Conservation (phyloP, 75 land plant genomes). For the Picea glauca region DNA sequence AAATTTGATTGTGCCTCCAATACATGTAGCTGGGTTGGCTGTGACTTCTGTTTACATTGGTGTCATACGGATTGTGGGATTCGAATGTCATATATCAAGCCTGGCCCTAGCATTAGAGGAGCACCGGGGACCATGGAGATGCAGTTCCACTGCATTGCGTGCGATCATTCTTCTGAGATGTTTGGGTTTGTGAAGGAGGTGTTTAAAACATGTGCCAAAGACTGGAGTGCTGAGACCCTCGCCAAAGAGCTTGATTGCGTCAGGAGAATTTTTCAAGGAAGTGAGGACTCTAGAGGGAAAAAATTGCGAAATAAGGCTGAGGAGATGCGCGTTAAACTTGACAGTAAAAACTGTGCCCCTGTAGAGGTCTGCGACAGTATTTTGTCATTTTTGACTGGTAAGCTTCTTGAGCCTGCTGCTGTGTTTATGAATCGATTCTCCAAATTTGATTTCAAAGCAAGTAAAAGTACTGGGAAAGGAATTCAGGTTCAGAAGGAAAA, state of each 20-base stretch:
- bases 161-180: conserved; percentile 91
- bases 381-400: conserved; percentile 73
- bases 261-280: conserved; percentile 72
- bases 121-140: conserved; percentile 70
- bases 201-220: conserved; percentile 67
- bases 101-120: conserved; percentile 73
- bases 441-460: background rate
- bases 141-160: conserved; percentile 93
- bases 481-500: background rate
- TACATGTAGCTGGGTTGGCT: conserved; percentile 98
- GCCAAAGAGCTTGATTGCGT: conserved; percentile 88
- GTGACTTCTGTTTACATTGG: conserved; percentile 96
- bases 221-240: conserved; percentile 71
- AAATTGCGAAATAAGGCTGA: conserved; percentile 64
- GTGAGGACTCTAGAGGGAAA: conserved; percentile 79
- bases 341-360: conserved; percentile 39
- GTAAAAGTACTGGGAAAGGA: background rate
- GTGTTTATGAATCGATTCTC: background rate
- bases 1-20: conserved; percentile 88
- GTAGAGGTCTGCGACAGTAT: conserved; percentile 66
- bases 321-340: conserved; percentile 62
- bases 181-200: conserved; percentile 99
- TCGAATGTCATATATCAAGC: conserved; percentile 63
- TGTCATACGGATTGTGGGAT: conserved; percentile 95
- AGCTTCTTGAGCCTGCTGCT: conserved; percentile 19